These are phyloP conservation scores for Rhypophila decipiens DNA, from an alignment of 495 filamentous ascomycete species.

Conservation along the genomic window DNA sequence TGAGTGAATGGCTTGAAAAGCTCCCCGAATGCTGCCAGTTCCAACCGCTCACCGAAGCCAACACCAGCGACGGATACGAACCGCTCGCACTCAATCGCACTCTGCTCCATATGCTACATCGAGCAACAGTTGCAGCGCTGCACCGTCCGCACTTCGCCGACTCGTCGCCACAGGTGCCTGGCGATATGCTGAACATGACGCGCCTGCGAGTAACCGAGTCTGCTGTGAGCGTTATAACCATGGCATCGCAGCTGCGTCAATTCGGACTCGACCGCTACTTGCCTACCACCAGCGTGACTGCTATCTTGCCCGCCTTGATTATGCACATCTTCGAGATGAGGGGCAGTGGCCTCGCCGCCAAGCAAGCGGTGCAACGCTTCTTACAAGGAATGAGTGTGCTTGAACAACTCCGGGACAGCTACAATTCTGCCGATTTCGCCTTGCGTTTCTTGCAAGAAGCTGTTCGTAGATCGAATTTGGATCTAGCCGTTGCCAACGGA, in stretches of 20 bases:
- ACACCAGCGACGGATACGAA: conserved; percentile 33
- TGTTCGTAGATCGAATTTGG: conserved; percentile 46
- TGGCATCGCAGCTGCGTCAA: conserved; percentile 64
- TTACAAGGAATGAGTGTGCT: conserved; percentile 82
- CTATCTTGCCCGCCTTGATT: conserved; percentile 83
- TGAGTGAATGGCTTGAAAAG: conserved; percentile 64
- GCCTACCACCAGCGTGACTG: conserved; percentile 82
- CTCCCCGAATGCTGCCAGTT: conserved; percentile 65
- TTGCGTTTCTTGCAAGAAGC: conserved; percentile 80
- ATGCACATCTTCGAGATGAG: conserved; percentile 89
- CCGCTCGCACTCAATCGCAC: conserved; percentile 65
- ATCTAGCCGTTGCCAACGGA: too few species aligned
- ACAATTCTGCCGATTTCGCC: conserved; percentile 81
- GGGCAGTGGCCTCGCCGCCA: conserved; percentile 39
- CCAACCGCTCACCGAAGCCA: conserved; percentile 38
- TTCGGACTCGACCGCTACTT: conserved; percentile 68
- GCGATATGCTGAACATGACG: conserved; percentile 68
- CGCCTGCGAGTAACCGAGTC: conserved; percentile 71
- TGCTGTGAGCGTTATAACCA: conserved; percentile 71
- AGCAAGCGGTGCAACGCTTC: conserved; percentile 67
- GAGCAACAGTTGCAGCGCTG: conserved; percentile 77
- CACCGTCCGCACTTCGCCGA: conserved; percentile 74
- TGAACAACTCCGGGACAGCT: conserved; percentile 71
- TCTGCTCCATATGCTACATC: conserved; percentile 82
- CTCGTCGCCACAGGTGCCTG: conserved; percentile 37